Percentiles rank a stretch among this genome's conserved stretches.
Conservation (phyloP, 805 yeast genomes). For the Schizosaccharomyces osmophilus region DNA sequence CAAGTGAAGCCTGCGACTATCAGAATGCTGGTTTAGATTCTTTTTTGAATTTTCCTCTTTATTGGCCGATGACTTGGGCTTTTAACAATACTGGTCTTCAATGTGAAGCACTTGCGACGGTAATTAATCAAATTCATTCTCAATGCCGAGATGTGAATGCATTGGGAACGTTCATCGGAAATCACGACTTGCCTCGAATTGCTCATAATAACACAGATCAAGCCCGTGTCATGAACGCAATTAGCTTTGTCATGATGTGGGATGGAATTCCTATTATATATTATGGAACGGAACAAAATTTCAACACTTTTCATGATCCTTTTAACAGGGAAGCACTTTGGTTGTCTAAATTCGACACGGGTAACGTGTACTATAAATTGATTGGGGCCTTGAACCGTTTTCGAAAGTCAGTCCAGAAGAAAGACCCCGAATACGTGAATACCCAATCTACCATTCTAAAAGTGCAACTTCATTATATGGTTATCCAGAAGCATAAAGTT, state of each 20-base stretch:
- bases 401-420: background rate
- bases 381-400: background rate
- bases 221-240: slow-evolving; percentile 1
- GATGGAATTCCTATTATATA: slow-evolving; percentile 5
- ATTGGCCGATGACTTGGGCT: slow-evolving; percentile 1
- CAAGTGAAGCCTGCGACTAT: slow-evolving; percentile 1
- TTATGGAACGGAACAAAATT: slow-evolving; percentile 4
- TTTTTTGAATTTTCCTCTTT: slow-evolving; percentile 4
- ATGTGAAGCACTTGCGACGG: background rate
- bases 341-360: slow-evolving; percentile 2
- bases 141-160: background rate
- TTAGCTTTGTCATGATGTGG: slow-evolving; percentile 1
- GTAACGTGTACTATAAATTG: background rate
- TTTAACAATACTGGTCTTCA: background rate
- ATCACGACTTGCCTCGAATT: slow-evolving; percentile 4
- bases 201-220: slow-evolving; percentile 2
- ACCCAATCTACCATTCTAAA: background rate
- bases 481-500: background rate
- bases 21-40: slow-evolving; percentile 3
- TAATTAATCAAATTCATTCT: background rate
- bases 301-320: slow-evolving; percentile 3
- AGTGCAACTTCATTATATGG: background rate
- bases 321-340: slow-evolving; percentile 4
- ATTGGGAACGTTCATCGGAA: slow-evolving; percentile 4
- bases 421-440: background rate